Conservation (phyloP, 176 grass and related monocot species). For the Carex parvula region DNA sequence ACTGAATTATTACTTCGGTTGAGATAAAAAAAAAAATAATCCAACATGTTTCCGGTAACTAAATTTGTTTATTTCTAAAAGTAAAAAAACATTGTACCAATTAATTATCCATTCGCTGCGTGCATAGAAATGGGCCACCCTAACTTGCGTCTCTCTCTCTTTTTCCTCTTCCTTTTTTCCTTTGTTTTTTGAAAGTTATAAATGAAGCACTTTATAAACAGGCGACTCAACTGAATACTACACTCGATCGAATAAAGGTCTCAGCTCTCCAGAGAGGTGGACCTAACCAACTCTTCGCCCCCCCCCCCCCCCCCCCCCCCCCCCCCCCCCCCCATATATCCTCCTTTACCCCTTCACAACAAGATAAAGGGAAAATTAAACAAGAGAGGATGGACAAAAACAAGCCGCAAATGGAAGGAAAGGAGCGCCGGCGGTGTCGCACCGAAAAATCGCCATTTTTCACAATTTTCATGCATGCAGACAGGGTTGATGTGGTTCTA, state of each 20-base stretch:
- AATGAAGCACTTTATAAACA: constrained; percentile 12
- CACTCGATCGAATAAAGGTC: not conserved
- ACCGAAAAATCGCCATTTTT: constrained; percentile 11
- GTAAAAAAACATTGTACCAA: not conserved
- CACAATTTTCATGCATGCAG: constrained; percentile 90
- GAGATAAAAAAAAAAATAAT: too few species aligned
- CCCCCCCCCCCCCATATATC: too few species aligned
- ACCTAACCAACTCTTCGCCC: not conserved
- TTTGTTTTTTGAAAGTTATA: not conserved
- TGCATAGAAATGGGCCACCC: constrained; percentile 20
- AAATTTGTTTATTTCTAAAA: too few species aligned
- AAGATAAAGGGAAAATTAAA: not conserved
- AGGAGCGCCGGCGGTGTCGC: not conserved
- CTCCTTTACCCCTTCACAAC: not conserved
- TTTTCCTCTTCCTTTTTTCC: too few species aligned
- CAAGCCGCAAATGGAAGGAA: not conserved
- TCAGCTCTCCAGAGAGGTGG: constrained; percentile 10
- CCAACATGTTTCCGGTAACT: too few species aligned
- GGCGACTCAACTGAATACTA: constrained; percentile 1
- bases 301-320: too few species aligned
- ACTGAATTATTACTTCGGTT: too few species aligned
- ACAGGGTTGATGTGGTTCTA: constrained; percentile 45
- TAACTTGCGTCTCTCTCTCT: too few species aligned
- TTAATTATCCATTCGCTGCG: constrained; percentile 18
- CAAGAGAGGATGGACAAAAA: constrained; percentile 7